Base-by-base conservation (phyloP, 1,139 yeast genomes). In the Scheffersomyces lignicola region DNA sequence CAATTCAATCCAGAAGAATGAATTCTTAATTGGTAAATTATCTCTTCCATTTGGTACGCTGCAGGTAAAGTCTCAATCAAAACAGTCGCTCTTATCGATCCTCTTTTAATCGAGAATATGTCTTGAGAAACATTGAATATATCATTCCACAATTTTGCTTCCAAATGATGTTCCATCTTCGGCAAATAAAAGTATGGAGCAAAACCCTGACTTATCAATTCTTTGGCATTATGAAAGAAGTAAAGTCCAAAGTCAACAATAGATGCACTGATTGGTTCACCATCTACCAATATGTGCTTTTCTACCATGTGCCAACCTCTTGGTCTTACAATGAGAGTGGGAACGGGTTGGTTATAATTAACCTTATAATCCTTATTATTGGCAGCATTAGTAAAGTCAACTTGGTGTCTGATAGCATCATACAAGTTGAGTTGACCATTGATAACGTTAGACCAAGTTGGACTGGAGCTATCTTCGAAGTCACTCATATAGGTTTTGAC, bases 401-500 rank as follows among this genome's bases (percentile, higher is more conserved):
- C 73, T 15, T 33, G 31, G 11, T 30, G 26, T 60, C 89, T 75
- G 35, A 81, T 73, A 18, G 88, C 96, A 56, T 89, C 97, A 64
- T 78, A 88, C 52, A 90, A 69, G 63, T 90, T 88, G 46, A 83
- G 86, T 66, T 90, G 97, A 36, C 97, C 97, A 37, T 69, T 73
- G 40, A 85, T 76, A 70, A 86, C 74, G 62, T 87, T 87, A 48
- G 65, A 65, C 97, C 97, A 90, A 16, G 96, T 89, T 48, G 97
- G 97, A 16, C 96, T 81, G 49, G 87, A 79, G 24, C 95, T 85
- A 65, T 88, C 96, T 62, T 88, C 96, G 49, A 88, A 84, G 63
- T 88, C 96, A 24, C 92, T 80, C 96, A 88, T 88, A 62, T 88
- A 88, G 28, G 95, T 85, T 55, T 83, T 85, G 26, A 87, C 96